Evolutionary conservation across 23 red algal species (phyloP), one percentile per base, ranked within the genome.

Genomic region (Gracilaria vermiculophylla): DNA sequence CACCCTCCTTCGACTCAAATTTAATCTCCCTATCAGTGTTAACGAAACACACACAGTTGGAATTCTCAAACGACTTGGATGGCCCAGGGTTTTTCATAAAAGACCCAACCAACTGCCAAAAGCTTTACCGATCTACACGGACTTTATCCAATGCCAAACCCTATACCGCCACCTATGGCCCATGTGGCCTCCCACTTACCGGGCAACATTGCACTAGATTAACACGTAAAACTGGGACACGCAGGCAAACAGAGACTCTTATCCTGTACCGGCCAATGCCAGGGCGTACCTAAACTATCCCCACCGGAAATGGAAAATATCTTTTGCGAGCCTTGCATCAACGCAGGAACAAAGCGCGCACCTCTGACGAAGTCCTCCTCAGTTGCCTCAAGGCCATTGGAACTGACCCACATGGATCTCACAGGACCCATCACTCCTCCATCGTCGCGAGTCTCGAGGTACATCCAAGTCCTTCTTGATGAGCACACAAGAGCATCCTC

Each of bases 401-500:
- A 78, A 53, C 24, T 78, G 2, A 52, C 47, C 23, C 73, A 78
- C 41, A 52, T 5, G 13, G 41, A 78, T 53, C 35, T 78, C 13
- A 45, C 73, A 3, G 73, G 73, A 15, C 57, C 32, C 48, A 84
- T 66, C 17, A 69, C 23, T 32, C 0, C 43, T 40, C 80, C 57
- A 25, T 58, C 43, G 11, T 28, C 48, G 19, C 53, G 19, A 44
- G 48, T 39, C 21, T 16, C 28, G 16, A 84, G 25, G 4, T 84
- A 84, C 55, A 45, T 84, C 41, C 28, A 43, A 1, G 36, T 70
- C 56, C 69, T 69, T 41, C 17, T 69, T 11, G 80, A 84, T 39
- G 62, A 84, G 35, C 14, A 42, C 32, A 57, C 80, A 29, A 51
- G 80, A 0, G 62, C 69, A 16, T 29, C n/a, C 19, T 51, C 80